These are phyloP conservation scores for Fraxinus americana DNA, from an alignment of 257 asterid species.

Conservation along the genomic window DNA sequence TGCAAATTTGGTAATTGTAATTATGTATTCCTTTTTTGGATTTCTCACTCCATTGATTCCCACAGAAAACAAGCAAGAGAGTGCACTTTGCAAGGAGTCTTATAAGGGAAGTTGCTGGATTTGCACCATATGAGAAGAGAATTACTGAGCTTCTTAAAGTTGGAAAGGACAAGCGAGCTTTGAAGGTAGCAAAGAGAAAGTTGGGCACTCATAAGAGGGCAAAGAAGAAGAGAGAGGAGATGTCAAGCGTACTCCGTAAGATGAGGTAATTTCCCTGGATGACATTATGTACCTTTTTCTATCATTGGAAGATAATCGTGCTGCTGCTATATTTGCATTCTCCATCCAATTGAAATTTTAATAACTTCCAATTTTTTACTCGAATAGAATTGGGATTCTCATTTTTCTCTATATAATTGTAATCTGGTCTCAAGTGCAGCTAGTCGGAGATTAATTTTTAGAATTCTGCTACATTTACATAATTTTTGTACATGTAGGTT, in stretches of 20 bases:
- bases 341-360: not conserved
- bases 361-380: not conserved
- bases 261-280: slow-evolving; percentile 50
- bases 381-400: not conserved
- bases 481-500: no score
- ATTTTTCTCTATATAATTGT: not conserved
- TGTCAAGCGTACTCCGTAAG: slow-evolving; percentile 67
- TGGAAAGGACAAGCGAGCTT: slow-evolving; percentile 58
- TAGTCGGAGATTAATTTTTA: not conserved
- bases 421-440: not conserved
- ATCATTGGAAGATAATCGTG: not conserved
- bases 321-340: not conserved
- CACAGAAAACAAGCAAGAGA: slow-evolving; percentile 57
- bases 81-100: slow-evolving; percentile 52
- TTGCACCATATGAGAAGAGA: slow-evolving; percentile 69
- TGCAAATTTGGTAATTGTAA: not conserved
- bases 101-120: slow-evolving; percentile 59
- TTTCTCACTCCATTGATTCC: not conserved
- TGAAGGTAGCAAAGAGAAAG: slow-evolving; percentile 64
- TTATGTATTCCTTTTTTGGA: not conserved
- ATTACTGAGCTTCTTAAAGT: slow-evolving; percentile 65
- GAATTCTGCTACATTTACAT: no score
- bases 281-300: not conserved
- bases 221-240: slow-evolving; percentile 76
- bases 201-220: slow-evolving; percentile 77